Base-by-base conservation (phyloP, 768 basidiomycete genomes). In the Hypholoma fasciculare region DNA sequence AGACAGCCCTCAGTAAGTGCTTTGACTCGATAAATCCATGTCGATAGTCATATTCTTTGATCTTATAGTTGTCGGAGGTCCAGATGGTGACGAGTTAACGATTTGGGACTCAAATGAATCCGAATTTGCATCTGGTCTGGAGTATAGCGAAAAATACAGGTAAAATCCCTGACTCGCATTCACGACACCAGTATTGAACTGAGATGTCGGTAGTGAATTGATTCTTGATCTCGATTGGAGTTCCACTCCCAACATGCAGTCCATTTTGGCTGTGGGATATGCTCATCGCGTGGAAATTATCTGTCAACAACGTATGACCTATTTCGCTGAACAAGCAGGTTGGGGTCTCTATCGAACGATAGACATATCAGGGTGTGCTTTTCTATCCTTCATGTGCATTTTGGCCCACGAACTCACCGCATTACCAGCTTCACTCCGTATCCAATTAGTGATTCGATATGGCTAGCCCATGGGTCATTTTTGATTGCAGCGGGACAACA, bases 21-120 rank as follows among this genome's bases (percentile, higher is more conserved):
- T 42, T 9, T 62, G 61, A 42, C 37, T 20, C 37, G 34, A 49
- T 49, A 42, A 27, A 37, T n/a, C n/a, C 30, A 42, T 27, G 7
- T 26, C 52, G 34, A 56, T 64, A 20, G 51, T 57, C 38, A 46
- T 36, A 30, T 49, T 34, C 47, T 52, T 47, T 51, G 26, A 20
- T 49, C 7, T 11, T 1, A 36, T 49, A 94, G 92, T 94, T 60
- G 84, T 88, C 13, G 75, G 80, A 4, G 69, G 74, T 14, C 65
- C 77, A 0, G 81, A 83, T 17, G 89, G 88, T 0, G 81, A 90
- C 58, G 93, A 96, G 67, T 72, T 98, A 47, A 94, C 94, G 0
- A 94, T 98, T 16, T 98, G 96, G 96, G 94, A 98, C 71, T 97
- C 95, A 0, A 89, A 89, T 52, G 91, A 92, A 71, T 95, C 92